Evolutionary conservation across 768 basidiomycete species (phyloP).

Genomic region (Mycena pura): DNA sequence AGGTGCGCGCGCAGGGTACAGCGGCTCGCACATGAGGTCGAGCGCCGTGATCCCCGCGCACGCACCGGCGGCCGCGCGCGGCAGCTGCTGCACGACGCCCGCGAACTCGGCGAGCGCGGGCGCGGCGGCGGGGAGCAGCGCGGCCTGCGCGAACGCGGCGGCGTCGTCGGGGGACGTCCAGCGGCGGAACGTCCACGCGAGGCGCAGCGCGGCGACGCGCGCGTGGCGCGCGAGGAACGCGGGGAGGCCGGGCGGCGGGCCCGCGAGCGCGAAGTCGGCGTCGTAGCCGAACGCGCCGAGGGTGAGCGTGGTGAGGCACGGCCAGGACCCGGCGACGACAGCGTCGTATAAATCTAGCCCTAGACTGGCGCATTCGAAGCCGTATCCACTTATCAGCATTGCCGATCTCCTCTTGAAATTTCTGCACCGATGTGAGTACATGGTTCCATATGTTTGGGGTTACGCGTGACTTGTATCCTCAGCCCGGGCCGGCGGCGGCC

Average conservation of each 20-base stretch:
- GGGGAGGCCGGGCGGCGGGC: constrained; percentile 32
- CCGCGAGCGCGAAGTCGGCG: constrained; percentile 48
- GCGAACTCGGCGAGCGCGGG: constrained; percentile 49
- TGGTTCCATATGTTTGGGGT: too few species aligned
- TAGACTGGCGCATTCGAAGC: too few species aligned
- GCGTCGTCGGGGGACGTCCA: constrained; percentile 54
- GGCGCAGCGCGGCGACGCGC: constrained; percentile 48
- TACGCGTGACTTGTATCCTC: too few species aligned
- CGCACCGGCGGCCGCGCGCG: too few species aligned
- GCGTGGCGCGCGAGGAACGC: constrained; percentile 49
- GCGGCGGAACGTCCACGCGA: constrained; percentile 58
- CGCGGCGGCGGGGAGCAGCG: too few species aligned
- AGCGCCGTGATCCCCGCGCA: constrained; percentile 45
- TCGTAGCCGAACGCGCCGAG: constrained; percentile 59
- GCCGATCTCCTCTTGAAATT: too few species aligned
- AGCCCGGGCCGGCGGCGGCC: too few species aligned
- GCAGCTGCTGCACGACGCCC: constrained; percentile 56
- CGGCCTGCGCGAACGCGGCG: constrained; percentile 38
- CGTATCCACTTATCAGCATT: too few species aligned
- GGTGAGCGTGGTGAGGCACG: constrained; percentile 49
- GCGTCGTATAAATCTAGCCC: too few species aligned
- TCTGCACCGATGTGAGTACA: too few species aligned
- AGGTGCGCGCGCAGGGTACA: constrained; percentile 44
- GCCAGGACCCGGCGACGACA: constrained; percentile 49
- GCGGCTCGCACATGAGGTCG: constrained; percentile 57